Evolutionary conservation across 139 green algal genomes (phyloP), one percentile per base, ranked within the genome.

Genomic region (Diplosphaera chodatii): DNA sequence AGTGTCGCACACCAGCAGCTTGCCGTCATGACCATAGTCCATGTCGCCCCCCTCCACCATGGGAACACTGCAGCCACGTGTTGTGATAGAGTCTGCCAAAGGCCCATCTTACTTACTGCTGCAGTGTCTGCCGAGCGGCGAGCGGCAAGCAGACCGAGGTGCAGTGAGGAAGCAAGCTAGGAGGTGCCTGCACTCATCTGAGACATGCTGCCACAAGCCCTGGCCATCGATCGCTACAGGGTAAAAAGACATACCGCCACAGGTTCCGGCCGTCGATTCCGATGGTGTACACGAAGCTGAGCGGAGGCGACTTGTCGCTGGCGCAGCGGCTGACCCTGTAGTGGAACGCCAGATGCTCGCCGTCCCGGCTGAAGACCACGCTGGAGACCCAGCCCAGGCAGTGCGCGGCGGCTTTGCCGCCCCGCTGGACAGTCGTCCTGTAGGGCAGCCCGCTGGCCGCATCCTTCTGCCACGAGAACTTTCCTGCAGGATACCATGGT

Each of bases 371-470:
- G 69, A 74, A 74, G 3, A 55, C 32, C 10, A 56, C 56, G 22
- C n/a, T 23, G 6, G 69, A 74, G 0, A 74, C 32, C 55, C 66
- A 55, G 32, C 55, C 69, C 34, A 67, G 63, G 69, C 69, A 74
- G 21, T 55, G 55, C 0, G 20, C 20, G 4, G 48, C 48, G 55
- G 55, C 32, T 55, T 55, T 16, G 30, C 65, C 34, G 29, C 23
- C 40, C 13, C n/a, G 30, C 23, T 40, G 34, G 22, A 69, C 55
- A n/a, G 41, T 66, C 29, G 28, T 66, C 2, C 41, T 40, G 69
- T 74, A 74, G 8, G 55, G 56, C 55, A 67, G 56, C 3, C 55
- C 69, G 37, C 32, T 74, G 22, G 10, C 16, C 1, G 31, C n/a
- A 56, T 74, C 69, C 32, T 59, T 74, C 15, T 40, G 21, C 31